Conservation (phyloP, 345 rosid genomes). For the Laguncularia racemosa region DNA sequence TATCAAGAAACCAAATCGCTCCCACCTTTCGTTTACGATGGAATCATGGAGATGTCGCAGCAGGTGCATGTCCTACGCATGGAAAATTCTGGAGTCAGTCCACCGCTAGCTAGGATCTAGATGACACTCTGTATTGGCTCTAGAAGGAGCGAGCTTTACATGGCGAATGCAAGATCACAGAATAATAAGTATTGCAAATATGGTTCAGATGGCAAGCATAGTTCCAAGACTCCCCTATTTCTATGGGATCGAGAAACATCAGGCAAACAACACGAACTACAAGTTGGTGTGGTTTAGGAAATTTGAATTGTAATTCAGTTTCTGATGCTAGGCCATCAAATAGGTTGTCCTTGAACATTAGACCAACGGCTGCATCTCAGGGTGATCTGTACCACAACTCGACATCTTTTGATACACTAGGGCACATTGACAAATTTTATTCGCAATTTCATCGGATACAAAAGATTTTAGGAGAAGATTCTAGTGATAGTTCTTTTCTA, state of each 20-base stretch:
- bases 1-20: no score
- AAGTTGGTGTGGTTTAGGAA: slow-evolving; percentile 38
- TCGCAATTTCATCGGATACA: slow-evolving; percentile 48
- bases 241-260: slow-evolving; percentile 33
- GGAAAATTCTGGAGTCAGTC: slow-evolving; percentile 29
- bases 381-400: no score
- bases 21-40: no score
- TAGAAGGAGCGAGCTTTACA: slow-evolving; percentile 21
- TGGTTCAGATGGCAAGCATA: slow-evolving; percentile 33
- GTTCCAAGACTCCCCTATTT: slow-evolving; percentile 24
- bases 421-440: slow-evolving; percentile 55
- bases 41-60: no score
- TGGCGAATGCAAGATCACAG: slow-evolving; percentile 38
- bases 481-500: no score
- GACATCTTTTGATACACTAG: slow-evolving; percentile 17
- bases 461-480: no score
- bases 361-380: no score
- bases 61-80: no score
- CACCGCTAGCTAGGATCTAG: slow-evolving; percentile 36
- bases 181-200: slow-evolving; percentile 37
- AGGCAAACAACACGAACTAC: slow-evolving; percentile 26
- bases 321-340: no score
- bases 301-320: slow-evolving; percentile 47
- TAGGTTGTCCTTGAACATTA: no score
- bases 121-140: slow-evolving; percentile 23